phyloP scores from a whole-genome alignment of 169 alveolate genomes.

The Theileria annulata region DNA sequence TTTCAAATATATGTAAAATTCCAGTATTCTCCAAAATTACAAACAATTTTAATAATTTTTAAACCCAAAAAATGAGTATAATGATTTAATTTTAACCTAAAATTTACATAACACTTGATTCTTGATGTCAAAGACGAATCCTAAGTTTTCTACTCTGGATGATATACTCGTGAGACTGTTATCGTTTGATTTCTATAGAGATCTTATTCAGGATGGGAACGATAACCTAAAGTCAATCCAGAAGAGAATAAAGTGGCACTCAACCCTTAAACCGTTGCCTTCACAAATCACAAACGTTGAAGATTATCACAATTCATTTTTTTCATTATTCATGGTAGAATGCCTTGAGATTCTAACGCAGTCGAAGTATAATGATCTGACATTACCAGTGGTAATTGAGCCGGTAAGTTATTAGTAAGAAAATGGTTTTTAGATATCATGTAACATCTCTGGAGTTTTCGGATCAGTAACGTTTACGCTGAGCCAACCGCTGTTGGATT shows the following conservation, averaged over 20 bases:
- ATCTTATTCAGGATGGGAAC: slow-evolving; percentile 32
- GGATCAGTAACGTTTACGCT: slow-evolving; percentile 22
- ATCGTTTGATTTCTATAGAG: slow-evolving; percentile 54
- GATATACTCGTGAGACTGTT: slow-evolving; percentile 49
- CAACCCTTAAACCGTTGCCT: slow-evolving; percentile 45
- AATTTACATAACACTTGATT: no score
- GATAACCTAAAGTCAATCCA: slow-evolving; percentile 21
- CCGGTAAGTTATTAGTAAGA: slow-evolving; percentile 13
- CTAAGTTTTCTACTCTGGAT: slow-evolving; percentile 18
- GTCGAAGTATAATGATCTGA: slow-evolving; percentile 44
- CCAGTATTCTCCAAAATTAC: neutral
- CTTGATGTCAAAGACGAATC: slow-evolving; percentile 1
- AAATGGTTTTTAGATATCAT: slow-evolving; percentile 13
- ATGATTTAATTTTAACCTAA: neutral
- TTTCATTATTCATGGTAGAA: slow-evolving; percentile 65
- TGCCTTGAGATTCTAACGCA: slow-evolving; percentile 58
- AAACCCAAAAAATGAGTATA: neutral
- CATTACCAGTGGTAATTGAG: slow-evolving; percentile 19
- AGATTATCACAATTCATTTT: slow-evolving; percentile 47
- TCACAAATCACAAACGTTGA: slow-evolving; percentile 18
- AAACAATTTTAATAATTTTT: neutral
- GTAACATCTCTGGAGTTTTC: slow-evolving; percentile 30
- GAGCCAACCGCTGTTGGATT: slow-evolving; percentile 19
- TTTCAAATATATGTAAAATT: no score
- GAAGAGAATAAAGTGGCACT: slow-evolving; percentile 53